Conservation (phyloP, 2,329 filamentous ascomycete genomes). For the Magnaporthales sp. region DNA sequence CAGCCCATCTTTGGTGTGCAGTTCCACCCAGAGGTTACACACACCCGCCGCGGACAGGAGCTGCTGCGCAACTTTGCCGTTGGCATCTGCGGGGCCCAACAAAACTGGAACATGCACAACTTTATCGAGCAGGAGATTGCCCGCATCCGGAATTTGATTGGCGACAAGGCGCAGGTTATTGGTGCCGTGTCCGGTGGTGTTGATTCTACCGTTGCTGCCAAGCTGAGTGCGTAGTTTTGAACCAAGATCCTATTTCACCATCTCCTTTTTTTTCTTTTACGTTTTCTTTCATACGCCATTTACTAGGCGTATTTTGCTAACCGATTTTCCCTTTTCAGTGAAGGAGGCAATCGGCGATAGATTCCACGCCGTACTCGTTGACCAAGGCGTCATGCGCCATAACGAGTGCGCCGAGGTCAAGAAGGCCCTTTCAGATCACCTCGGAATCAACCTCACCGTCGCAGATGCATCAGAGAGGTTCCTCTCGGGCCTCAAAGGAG, state of each 20-base stretch:
- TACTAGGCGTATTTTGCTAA: neutral
- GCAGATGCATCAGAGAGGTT: conserved; percentile 73
- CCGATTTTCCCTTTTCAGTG: conserved; percentile 8
- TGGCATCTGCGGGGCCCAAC: conserved; percentile 66
- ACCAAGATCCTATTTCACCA: neutral
- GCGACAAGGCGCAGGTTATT: conserved; percentile 67
- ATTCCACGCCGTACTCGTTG: conserved; percentile 61
- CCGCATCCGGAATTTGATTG: conserved; percentile 74
- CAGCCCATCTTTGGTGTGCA: conserved; percentile 58
- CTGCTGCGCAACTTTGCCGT: conserved; percentile 78
- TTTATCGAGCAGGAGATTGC: conserved; percentile 76
- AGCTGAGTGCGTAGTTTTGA: conserved; percentile 39
- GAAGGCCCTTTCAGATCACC: conserved; percentile 64
- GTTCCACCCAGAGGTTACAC: conserved; percentile 27
- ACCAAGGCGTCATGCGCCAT: conserved; percentile 79
- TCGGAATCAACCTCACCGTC: conserved; percentile 86
- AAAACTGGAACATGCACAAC: conserved; percentile 78
- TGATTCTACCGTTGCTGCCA: conserved; percentile 80
- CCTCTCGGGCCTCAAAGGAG: conserved; percentile 64
- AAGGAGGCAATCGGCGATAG: conserved; percentile 71
- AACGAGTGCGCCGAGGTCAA: conserved; percentile 80
- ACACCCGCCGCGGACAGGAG: conserved; percentile 60
- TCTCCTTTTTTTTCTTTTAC: neutral
- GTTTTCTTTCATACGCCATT: conserved; percentile 23
- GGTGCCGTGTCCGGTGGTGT: conserved; percentile 60